Evolutionary conservation across 2,329 filamentous ascomycete species (phyloP).

Genomic region (Setomelanomma holmii): DNA sequence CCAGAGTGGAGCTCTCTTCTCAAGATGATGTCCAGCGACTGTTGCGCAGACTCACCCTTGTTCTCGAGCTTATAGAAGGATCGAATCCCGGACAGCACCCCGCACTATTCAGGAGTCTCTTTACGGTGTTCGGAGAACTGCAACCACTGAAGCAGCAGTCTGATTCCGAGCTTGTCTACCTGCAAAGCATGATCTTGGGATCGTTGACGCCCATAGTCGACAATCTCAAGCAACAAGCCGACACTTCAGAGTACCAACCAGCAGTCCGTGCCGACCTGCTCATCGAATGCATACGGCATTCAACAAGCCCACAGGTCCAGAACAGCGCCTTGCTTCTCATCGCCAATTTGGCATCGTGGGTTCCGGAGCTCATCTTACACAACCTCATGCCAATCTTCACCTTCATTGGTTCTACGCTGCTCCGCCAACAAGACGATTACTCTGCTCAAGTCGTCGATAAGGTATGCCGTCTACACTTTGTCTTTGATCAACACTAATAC

Average conservation of each 20-base stretch:
- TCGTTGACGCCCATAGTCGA: slow-evolving; percentile 86
- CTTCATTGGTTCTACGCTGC: slow-evolving; percentile 91
- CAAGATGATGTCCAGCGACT: slow-evolving; percentile 70
- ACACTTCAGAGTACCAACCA: slow-evolving; percentile 74
- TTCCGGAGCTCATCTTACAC: slow-evolving; percentile 90
- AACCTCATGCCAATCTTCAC: slow-evolving; percentile 99
- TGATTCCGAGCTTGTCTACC: slow-evolving; percentile 86
- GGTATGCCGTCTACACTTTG: slow-evolving; percentile 21
- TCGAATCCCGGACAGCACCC: slow-evolving; percentile 78
- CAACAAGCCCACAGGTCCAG: slow-evolving; percentile 90
- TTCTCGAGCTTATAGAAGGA: slow-evolving; percentile 85
- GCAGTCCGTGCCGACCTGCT: slow-evolving; percentile 87
- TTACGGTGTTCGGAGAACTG: slow-evolving; percentile 83
- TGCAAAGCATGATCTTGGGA: slow-evolving; percentile 83
- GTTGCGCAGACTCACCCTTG: slow-evolving; percentile 80
- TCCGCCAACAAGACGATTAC: slow-evolving; percentile 94
- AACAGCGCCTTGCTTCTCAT: slow-evolving; percentile 89
- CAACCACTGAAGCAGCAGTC: slow-evolving; percentile 83
- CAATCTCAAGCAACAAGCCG: slow-evolving; percentile 64
- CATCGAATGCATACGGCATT: slow-evolving; percentile 92
- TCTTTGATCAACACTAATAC: background rate
- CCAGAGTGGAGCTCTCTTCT: slow-evolving; percentile 66
- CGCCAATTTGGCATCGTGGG: slow-evolving; percentile 82
- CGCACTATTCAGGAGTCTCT: slow-evolving; percentile 78
- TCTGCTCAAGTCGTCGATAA: slow-evolving; percentile 94